Percentiles rank a stretch among this genome's conserved stretches.
Conservation (phyloP, 192 early-diverging fungal species). For the Backusella tuberculispora region DNA sequence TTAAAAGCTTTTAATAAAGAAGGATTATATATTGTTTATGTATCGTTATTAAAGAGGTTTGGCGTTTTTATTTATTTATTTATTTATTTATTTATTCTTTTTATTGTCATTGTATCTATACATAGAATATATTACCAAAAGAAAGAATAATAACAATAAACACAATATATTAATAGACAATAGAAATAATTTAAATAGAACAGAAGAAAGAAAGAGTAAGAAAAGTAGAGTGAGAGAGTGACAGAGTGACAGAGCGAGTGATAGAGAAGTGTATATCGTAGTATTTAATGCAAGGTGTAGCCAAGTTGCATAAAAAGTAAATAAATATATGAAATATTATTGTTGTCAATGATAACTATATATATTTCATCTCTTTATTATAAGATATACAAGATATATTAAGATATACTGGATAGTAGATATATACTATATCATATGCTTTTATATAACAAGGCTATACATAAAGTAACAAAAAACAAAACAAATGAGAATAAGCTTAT, state of each 20-base stretch:
- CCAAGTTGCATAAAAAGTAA: conserved; percentile 8
- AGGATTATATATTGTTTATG: neutral
- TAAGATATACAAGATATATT: neutral
- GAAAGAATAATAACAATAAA: neutral
- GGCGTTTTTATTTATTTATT: neutral
- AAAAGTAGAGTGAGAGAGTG: too few species aligned
- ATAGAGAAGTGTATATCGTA: too few species aligned
- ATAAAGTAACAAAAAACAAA: neutral
- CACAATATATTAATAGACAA: neutral
- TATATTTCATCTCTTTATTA: neutral
- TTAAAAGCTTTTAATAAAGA: too few species aligned
- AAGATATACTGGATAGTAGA: too few species aligned
- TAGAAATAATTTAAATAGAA: neutral
- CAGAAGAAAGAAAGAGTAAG: neutral
- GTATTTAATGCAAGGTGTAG: neutral
- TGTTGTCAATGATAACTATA: neutral
- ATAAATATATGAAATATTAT: neutral
- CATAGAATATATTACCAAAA: too few species aligned
- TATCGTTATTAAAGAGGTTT: neutral
- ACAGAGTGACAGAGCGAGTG: too few species aligned
- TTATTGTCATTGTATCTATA: too few species aligned
- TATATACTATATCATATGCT: too few species aligned
- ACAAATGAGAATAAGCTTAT: neutral
- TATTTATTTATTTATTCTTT: neutral
- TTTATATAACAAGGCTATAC: neutral